Base-by-base conservation (phyloP, 2,329 filamentous ascomycete species). In the Mariannaea elegans region DNA sequence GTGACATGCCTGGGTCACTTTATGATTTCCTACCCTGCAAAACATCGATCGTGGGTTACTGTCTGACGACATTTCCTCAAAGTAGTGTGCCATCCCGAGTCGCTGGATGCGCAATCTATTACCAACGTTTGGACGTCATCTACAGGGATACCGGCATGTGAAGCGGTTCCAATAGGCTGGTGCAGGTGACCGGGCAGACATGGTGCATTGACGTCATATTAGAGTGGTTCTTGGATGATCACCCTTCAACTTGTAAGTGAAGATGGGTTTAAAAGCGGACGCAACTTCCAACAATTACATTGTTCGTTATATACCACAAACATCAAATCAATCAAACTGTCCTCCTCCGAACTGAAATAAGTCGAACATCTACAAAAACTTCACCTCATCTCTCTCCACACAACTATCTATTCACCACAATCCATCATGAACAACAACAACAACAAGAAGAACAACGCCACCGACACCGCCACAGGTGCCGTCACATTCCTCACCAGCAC, bases 401-500 rank as follows among this genome's bases (percentile, higher is more conserved):
- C 16, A 48, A 18, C 55, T 55, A 55, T 18, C 19, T 42, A 44
- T 18, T 59, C 29, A 24, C 49, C 41, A 48, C 60, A 46, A 48
- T 52, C 21, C 61, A 68, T 50, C 32, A 72, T 66, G 63, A 65
- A 51, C 46, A 66, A 64, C 56, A 62, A 64, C 56, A 62, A 66
- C 58, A 63, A 60, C 18, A 68, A 60, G 53, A 65, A 67, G 31
- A 71, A 63, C 42, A 66, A 67, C 59, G 63, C 60, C 44, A 71
- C 63, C 23, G 73, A 73, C 57, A 65, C 73, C 51, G 71, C 72
- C 44, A 70, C 72, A 19, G 77, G 75, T 56, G 76, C 69, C 23
- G 71, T 72, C 44, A 74, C 78, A 54, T 77, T 78, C 58, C 68
- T 78, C 62, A 80, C 78, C 10, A 72, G 73, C 56, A 75, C 77